These are phyloP conservation scores for Boletus bicolor DNA, from an alignment of 768 basidiomycete genomes.

Conservation along the genomic window DNA sequence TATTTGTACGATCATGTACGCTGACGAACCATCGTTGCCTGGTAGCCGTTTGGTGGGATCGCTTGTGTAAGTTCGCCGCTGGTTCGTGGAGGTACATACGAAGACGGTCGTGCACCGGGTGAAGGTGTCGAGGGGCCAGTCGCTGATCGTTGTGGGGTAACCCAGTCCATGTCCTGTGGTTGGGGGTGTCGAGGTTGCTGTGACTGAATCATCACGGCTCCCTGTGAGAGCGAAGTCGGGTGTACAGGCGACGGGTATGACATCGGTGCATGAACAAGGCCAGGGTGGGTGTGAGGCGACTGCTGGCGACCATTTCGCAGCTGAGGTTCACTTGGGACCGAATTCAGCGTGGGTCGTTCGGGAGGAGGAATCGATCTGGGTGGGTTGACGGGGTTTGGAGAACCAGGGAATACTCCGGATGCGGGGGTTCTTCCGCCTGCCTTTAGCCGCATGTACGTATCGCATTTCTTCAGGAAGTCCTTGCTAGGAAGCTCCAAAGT, in stretches of 20 bases:
- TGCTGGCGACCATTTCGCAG: conserved; percentile 40
- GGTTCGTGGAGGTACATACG: conserved; percentile 45
- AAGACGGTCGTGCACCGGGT: conserved; percentile 47
- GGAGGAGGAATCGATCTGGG: conserved; percentile 33
- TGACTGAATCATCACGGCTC: conserved; percentile 41
- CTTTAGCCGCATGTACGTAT: conserved; percentile 80
- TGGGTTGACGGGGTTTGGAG: conserved; percentile 23
- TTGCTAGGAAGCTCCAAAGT: conserved; percentile 88
- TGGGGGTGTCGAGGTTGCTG: conserved; percentile 39
- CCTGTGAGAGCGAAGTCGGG: conserved; percentile 45
- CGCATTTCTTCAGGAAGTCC: conserved; percentile 94
- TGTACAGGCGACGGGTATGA: conserved; percentile 45
- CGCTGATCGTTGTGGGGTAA: conserved; percentile 37
- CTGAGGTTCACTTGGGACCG: conserved; percentile 37
- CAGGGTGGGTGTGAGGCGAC: conserved; percentile 40
- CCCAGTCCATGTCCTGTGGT: conserved; percentile 44
- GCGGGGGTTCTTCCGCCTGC: conserved; percentile 49
- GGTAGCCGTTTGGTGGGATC: conserved; percentile 43
- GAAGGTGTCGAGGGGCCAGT: conserved; percentile 32
- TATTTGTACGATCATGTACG: conserved; percentile 39
- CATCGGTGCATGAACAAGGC: conserved; percentile 41
- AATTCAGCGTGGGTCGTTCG: conserved; percentile 46
- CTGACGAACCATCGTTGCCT: conserved; percentile 46
- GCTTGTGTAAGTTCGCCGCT: conserved; percentile 43
- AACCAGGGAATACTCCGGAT: conserved; percentile 27